Percentiles rank a stretch among this genome's conserved stretches.
Conservation (phyloP, 1,284 basidiomycete genomes). For the Pisolithus thermaeus region DNA sequence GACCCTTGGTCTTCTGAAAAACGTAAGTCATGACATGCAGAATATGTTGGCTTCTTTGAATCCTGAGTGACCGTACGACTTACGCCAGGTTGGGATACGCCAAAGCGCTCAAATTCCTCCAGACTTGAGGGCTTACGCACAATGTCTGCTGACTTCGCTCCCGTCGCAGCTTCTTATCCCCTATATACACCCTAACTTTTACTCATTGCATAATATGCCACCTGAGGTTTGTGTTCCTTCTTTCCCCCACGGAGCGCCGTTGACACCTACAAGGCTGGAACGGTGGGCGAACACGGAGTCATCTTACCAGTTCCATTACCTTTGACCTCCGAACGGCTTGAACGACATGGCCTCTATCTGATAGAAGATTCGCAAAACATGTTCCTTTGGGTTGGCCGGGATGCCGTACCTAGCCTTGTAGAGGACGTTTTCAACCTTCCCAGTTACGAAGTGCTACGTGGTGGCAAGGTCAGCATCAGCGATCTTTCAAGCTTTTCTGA, state of each 20-base stretch:
- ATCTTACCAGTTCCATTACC: conserved; percentile 84
- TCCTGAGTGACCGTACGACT: conserved; percentile 4
- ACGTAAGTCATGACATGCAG: conserved; percentile 47
- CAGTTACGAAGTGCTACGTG: conserved; percentile 81
- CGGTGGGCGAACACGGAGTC: conserved; percentile 75
- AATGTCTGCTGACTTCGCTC: conserved; percentile 86
- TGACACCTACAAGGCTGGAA: conserved; percentile 56
- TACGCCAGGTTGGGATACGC: conserved; percentile 75
- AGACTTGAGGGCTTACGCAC: conserved; percentile 93
- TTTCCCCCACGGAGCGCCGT: background rate
- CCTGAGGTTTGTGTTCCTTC: conserved; percentile 56
- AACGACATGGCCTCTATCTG: conserved; percentile 92
- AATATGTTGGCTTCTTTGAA: background rate
- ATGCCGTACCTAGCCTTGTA: conserved; percentile 92
- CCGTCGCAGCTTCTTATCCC: conserved; percentile 90
- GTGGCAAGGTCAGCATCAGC: conserved; percentile 72
- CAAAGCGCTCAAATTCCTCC: conserved; percentile 96
- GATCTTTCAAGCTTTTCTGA: conserved; percentile 2
- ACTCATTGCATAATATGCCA: conserved; percentile 96
- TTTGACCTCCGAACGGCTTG: conserved; percentile 88
- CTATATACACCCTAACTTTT: conserved; percentile 93
- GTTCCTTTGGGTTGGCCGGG: conserved; percentile 96
- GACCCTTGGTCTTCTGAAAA: conserved; percentile 88
- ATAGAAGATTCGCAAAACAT: conserved; percentile 98
- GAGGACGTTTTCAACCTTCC: conserved; percentile 93